Base-by-base conservation (phyloP, 2,329 filamentous ascomycete genomes). In the Colletotrichum simmondsii region DNA sequence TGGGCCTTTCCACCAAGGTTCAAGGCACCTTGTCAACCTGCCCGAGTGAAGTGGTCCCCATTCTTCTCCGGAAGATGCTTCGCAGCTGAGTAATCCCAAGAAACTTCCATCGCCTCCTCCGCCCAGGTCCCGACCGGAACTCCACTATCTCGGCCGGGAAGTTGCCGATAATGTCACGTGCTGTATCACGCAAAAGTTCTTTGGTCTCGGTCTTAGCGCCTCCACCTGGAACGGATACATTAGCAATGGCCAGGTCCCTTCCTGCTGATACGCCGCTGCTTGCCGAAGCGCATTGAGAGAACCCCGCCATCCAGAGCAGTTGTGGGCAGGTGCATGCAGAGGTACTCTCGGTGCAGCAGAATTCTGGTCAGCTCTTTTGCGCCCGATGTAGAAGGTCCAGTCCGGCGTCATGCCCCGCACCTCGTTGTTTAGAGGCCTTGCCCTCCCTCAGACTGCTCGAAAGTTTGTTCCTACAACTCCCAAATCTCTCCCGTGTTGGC, bases 351-450 rank as follows among this genome's bases (percentile, higher is more conserved):
- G 65, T 54, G 61, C 54, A 73, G 60, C 67, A 73, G 60, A 71
- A 35, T 61, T 73, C 66, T 65, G 66, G 71, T 73, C 71, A 73
- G 71, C 74, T 74, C 74, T 68, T 52, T 58, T 72, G 54, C 71
- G 68, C 71, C 71, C 71, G 71, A 73, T 73, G 68, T 72, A 73
- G 71, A 73, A 71, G 66, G 73, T 68, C 62, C 32, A 72, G 70
- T 69, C 70, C 70, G 66, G 73, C 76, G 78, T 76, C 77, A 86
- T 87, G 85, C 85, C 85, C 85, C 85, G 85, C 85, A 86, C 82
- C 78, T 79, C 78, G 75, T 76, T 82, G 77, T 77, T 82, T 66
- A 75, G 74, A 63, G 42, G 69, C 62, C 57, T 74, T 59, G 67
- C 57, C 71, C 68, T 57, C 68, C 58, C 68, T 73, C 71, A 72